phyloP scores from a whole-genome alignment of 108 stramenopile species.

The Mediolabrus comicus region DNA sequence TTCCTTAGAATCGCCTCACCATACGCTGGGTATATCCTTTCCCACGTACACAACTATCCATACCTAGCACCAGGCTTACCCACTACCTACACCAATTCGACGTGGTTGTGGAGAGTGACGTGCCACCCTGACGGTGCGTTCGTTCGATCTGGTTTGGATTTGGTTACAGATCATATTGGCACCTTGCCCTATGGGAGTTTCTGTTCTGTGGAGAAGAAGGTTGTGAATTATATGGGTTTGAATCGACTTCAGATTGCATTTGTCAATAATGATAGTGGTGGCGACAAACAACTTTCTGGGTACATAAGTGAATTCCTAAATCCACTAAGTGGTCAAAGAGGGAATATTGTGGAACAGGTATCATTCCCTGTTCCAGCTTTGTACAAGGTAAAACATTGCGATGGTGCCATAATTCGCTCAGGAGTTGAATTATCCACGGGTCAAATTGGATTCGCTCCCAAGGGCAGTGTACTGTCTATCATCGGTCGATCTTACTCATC shows the following conservation, averaged over 20 bases:
- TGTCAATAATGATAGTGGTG: background rate
- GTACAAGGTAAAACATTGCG: constrained; percentile 52
- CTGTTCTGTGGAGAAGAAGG: constrained; percentile 58
- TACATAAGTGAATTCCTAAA: constrained; percentile 90
- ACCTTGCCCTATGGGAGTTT: constrained; percentile 74
- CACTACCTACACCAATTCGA: constrained; percentile 25
- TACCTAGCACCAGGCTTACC: constrained; percentile 61
- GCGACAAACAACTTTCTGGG: constrained; percentile 43
- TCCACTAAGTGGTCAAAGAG: constrained; percentile 81
- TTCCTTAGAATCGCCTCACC: constrained; percentile 47
- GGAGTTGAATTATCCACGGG: constrained; percentile 74
- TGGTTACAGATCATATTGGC: constrained; percentile 53
- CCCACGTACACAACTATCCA: constrained; percentile 59
- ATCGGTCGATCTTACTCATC: constrained; percentile 70
- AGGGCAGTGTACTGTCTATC: constrained; percentile 55
- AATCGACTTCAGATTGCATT: constrained; percentile 52
- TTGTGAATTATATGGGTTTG: constrained; percentile 78
- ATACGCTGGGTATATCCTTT: constrained; percentile 46
- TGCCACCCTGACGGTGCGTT: constrained; percentile 76
- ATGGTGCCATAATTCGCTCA: constrained; percentile 69
- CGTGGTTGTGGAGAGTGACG: constrained; percentile 67
- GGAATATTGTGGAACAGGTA: constrained; percentile 68
- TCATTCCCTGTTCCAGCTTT: constrained; percentile 66
- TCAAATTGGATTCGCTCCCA: constrained; percentile 54
- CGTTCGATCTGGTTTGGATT: constrained; percentile 77